phyloP scores from a whole-genome alignment of 2,329 filamentous ascomycete genomes.

The Aspergillus pseudoviridinutans region DNA sequence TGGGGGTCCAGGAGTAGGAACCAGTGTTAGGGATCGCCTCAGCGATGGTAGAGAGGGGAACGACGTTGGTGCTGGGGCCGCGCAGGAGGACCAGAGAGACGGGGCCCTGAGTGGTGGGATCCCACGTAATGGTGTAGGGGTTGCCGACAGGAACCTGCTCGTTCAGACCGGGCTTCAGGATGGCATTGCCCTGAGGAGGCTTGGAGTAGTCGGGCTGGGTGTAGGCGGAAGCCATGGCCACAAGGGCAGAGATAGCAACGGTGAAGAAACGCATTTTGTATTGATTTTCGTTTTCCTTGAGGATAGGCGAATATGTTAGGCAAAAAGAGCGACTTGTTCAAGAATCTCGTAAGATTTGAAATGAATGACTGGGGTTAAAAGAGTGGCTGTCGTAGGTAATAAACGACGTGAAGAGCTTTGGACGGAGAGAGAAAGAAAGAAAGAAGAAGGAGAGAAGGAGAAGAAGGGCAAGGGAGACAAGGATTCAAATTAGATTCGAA shows the following conservation, averaged over 20 bases:
- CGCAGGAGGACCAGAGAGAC: slow-evolving; percentile 59
- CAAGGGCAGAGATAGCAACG: slow-evolving; percentile 34
- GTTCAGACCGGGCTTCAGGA: slow-evolving; percentile 49
- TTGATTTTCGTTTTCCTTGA: slow-evolving; percentile 4
- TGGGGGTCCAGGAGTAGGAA: slow-evolving; percentile 52
- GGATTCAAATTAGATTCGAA: slow-evolving; percentile 9
- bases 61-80: slow-evolving; percentile 54
- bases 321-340: slow-evolving; percentile 22
- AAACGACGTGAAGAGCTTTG: slow-evolving; percentile 8
- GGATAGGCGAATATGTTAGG: slow-evolving; percentile 2
- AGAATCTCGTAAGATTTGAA: slow-evolving; percentile 14
- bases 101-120: slow-evolving; percentile 32
- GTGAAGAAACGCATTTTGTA: slow-evolving; percentile 39
- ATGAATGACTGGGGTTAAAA: slow-evolving; percentile 22
- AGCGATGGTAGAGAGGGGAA: slow-evolving; percentile 49
- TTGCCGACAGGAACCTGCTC: slow-evolving; percentile 54
- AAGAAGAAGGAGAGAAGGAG: slow-evolving; percentile 10
- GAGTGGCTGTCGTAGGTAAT: slow-evolving; percentile 19
- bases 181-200: slow-evolving; percentile 50
- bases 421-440: slow-evolving; percentile 12
- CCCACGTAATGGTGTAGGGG: slow-evolving; percentile 58
- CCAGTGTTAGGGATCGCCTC: slow-evolving; percentile 56
- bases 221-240: slow-evolving; percentile 36
- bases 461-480: slow-evolving; percentile 8
- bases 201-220: slow-evolving; percentile 34